A percentile compares a stretch with the other conserved stretches of the same genome.
These are phyloP conservation scores for Amoebophrya sp. DNA, from an alignment of 169 alveolate species.

Conservation along the genomic window DNA sequence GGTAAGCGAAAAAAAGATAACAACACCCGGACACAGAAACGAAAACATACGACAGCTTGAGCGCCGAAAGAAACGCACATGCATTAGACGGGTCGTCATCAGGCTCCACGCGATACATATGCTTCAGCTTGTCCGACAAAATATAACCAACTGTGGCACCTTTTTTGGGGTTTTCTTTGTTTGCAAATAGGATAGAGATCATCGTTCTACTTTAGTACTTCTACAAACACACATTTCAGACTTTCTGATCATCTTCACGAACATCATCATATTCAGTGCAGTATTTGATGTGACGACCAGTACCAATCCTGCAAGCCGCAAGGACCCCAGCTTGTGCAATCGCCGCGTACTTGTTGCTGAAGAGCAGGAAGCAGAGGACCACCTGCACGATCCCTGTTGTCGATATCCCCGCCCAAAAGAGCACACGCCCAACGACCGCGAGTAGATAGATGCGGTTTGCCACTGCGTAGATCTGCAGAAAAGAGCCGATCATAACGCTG, in stretches of 20 bases:
- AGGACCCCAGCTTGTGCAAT: slow-evolving; percentile 1
- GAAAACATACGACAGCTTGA: not conserved
- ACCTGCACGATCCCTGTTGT: slow-evolving; percentile 15
- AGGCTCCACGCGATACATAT: not conserved
- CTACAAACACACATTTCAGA: no score
- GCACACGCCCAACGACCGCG: not conserved
- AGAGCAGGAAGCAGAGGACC: not conserved
- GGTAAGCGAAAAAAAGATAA: not conserved
- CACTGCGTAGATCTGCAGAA: not conserved
- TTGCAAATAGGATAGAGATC: no score
- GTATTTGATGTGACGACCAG: no score
- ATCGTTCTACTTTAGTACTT: no score
- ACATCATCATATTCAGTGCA: no score
- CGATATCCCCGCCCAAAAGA: slow-evolving; percentile 9
- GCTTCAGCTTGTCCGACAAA: not conserved
- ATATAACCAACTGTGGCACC: not conserved
- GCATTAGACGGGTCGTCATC: not conserved
- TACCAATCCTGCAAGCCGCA: slow-evolving; percentile 8
- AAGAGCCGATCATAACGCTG: not conserved
- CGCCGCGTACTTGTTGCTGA: slow-evolving; percentile 24
- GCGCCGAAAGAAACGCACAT: not conserved
- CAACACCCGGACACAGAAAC: not conserved
- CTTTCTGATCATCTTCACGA: no score
- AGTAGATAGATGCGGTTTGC: not conserved
- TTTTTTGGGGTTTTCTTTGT: no score